Evolutionary conservation across 192 early-diverging fungal genomes (phyloP), one percentile per base, ranked within the genome.

Genomic region (Irineochytrium annulatum): DNA sequence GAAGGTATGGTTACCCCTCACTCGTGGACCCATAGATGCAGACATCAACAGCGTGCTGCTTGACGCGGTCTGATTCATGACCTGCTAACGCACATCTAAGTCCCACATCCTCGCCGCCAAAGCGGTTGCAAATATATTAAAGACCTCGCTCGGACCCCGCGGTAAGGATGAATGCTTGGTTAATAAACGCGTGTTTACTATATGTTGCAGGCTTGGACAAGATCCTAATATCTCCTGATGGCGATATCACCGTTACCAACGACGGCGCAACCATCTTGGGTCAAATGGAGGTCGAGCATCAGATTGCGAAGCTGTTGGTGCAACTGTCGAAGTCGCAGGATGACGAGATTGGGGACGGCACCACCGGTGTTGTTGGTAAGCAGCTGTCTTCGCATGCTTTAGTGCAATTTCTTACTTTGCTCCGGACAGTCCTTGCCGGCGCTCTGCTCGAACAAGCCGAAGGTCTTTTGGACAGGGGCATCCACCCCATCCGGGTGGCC

Each of bases 291-390:
- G 94, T 99, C 52, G 94, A 96, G 70, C 95, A 99, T 74, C 94
- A 99, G 77, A 97, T 99, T 70, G 97, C 94, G 28, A 96, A 96
- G 75, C 80, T 99, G 17, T 73, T 99, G 37, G 97, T 99, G 19
- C 91, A 97, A 75, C 79, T 99, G 55, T 96, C 93, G 53, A 92
- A 95, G 79, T 89, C 86, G 61, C 97, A 99, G 83, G 97, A 99
- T 75, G 94, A 99, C 63, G 97, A 99, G 77, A 99, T 99, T 73
- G 97, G 97, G 59, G 97, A 99, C 68, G 97, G 97, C 35, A 99
- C 97, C 32, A 99, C 97, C 20, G 94, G 97, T 76, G 94, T 99
- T 64, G 97, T 98, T 68, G 91, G 89, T 91, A 73, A 46, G 76
- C 80, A 19, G 52, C 46, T 41, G 28, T 37, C 11, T 4, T 28